Base-by-base conservation (phyloP, 1,284 basidiomycete species). In the Ganoderma leucocontextum region DNA sequence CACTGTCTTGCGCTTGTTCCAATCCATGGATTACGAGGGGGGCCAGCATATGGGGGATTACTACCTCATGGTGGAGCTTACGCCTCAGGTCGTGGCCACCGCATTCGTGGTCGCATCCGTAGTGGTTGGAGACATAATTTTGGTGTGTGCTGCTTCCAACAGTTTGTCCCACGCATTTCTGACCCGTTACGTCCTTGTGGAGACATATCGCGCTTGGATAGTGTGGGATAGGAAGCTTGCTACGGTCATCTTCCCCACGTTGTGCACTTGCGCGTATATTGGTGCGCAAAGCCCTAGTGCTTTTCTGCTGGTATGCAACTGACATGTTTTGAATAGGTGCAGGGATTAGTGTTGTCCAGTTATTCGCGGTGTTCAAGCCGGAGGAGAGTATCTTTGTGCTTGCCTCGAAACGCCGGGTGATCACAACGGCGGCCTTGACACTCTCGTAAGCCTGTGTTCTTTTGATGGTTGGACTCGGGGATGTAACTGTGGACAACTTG, bases 191-290 rank as follows among this genome's bases (percentile, higher is more conserved):
- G 53, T n/a, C 39, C 5, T 7, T 7, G 29, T 22, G 39, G 36
- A 72, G 71, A 72, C 66, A 39, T 67, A 74, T 41, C 73, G 73
- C 13, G 67, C 72, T 4, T 74, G 73, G 73, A 55, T 69, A 39
- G 66, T 72, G 10, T 74, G 73, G 73, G 52, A 62, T 25, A 63
- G 68, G 19, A 68, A 63, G n/a, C 64, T 42, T 25, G 2, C 41
- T 19, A 61, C 72, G 39, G 61, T 73, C 15, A 63, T 74, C 17
- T 71, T 72, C 57, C 73, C 73, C 0, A n/a, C 62, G 65, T 49
- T 68, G 2, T 69, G 66, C 36, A 69, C 66, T 7, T 35, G 67
- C 59, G 66, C 57, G 2, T 72, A 69, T 25, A 47, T 65, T 22
- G 69, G 65, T 69, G 15, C 7, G 62, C 38, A 17, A 19, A 35